Conservation (phyloP, 805 yeast genomes). For the Zygoascus ofunaensis region DNA sequence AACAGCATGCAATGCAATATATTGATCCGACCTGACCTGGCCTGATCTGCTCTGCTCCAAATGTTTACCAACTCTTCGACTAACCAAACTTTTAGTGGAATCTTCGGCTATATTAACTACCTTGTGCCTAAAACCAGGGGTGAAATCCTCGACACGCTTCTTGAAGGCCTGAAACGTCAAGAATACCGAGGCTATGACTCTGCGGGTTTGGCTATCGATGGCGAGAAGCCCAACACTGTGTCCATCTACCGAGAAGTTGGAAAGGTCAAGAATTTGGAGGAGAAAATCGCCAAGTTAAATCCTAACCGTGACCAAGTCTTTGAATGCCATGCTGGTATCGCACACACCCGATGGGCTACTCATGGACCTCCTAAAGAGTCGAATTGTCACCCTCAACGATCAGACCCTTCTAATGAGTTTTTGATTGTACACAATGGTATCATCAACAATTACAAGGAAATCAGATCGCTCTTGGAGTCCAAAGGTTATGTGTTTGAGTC, state of each 20-base stretch:
- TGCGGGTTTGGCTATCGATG: slow-evolving; percentile 92
- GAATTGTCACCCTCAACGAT: slow-evolving; percentile 95
- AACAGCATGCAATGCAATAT: no score
- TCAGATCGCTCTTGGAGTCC: slow-evolving; percentile 67
- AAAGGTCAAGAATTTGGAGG: slow-evolving; percentile 73
- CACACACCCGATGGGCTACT: slow-evolving; percentile 99
- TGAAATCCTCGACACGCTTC: slow-evolving; percentile 78
- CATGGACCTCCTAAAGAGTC: slow-evolving; percentile 83
- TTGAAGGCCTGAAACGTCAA: slow-evolving; percentile 65
- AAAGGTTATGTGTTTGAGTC: slow-evolving; percentile 81
- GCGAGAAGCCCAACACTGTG: slow-evolving; percentile 65
- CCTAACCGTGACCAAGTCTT: slow-evolving; percentile 51
- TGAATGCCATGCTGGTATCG: slow-evolving; percentile 87
- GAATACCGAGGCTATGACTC: slow-evolving; percentile 99
- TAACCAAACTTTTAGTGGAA: slow-evolving; percentile 87
- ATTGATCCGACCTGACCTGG: background rate
- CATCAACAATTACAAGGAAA: slow-evolving; percentile 88
- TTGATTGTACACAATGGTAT: slow-evolving; percentile 96
- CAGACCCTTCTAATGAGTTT: slow-evolving; percentile 76
- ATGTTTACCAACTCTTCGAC: background rate
- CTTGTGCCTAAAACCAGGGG: slow-evolving; percentile 87
- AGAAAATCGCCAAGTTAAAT: slow-evolving; percentile 39
- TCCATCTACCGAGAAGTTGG: slow-evolving; percentile 78
- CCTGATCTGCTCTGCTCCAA: background rate
- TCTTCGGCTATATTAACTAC: slow-evolving; percentile 95